Evolutionary conservation across 176 grass and related monocot species (phyloP), one percentile per base, ranked within the genome.

Genomic region (Tillandsia fasciculata): DNA sequence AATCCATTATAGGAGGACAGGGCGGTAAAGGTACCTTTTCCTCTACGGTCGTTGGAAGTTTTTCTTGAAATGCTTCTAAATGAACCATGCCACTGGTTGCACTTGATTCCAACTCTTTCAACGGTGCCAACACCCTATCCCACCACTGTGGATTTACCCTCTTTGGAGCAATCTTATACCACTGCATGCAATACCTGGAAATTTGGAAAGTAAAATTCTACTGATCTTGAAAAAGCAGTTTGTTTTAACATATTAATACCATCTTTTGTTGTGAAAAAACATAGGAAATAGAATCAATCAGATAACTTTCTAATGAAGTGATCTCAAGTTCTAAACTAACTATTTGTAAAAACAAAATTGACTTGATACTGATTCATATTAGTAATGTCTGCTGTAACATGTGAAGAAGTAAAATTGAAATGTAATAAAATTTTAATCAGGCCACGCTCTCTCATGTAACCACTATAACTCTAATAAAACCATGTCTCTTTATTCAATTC

Each of bases 131-230:
- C 47, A 92, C 89, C 59, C 52, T 71, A 17, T 90, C 77, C 93
- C 89, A 97, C 89, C 93, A 92, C 61, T 92, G 70, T 24, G 70
- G 72, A 83, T 81, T 97, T 70, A 92, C 76, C 80, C 89, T 81
- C 18, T 76, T 86, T 0, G 80, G 76, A 52, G 76, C 77, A 87
- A 92, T 90, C 79, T 79, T 90, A 76, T 92, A 88, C 93, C 93
- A 97, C 29, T 92, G 93, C 80, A 80, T 67, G 68, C 86, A 96
- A 83, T 91, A 91, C 86, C 92, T 96, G 72, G 64, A 59, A 81
- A 78, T 57, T 49, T 33, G 50, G 33, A 50, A 22, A 57, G 48
- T 81, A 74, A 0, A 84, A 73, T 52, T 80, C 65, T 9, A 24
- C 56, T 47, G 15, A 12, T 7, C 2, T 63, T 75, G 26, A 63